These are phyloP conservation scores for Gypsophila paniculata DNA, from an alignment of 179 eudicot genomes.

Conservation along the genomic window DNA sequence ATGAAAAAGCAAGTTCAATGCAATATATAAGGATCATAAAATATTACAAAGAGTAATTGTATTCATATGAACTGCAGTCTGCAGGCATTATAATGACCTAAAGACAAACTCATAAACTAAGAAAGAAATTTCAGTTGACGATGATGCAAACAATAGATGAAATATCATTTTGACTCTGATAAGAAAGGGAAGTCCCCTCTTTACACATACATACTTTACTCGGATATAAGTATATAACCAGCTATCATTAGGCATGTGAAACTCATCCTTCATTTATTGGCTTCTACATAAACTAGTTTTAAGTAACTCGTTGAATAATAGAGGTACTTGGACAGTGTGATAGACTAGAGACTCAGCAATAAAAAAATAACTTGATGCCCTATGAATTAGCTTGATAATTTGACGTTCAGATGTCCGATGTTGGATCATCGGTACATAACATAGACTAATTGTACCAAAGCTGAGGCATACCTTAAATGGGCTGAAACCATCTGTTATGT, in stretches of 20 bases:
- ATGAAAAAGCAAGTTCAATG: background rate
- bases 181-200: background rate
- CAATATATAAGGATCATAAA: too few species aligned
- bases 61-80: too few species aligned
- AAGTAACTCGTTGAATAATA: background rate
- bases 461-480: slow-evolving; percentile 47
- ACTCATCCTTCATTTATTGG: background rate
- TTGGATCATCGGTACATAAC: background rate
- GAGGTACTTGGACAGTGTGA: background rate
- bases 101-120: too few species aligned
- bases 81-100: background rate
- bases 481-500: slow-evolving; percentile 45
- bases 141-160: too few species aligned
- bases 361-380: background rate
- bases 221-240: background rate
- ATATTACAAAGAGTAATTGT: too few species aligned
- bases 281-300: background rate
- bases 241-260: background rate
- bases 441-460: background rate
- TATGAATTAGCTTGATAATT: slow-evolving; percentile 4
- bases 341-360: background rate
- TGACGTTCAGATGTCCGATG: background rate
- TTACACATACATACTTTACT: background rate
- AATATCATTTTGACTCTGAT: too few species aligned
- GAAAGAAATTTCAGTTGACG: too few species aligned